Evolutionary conservation across 177 flowering plant genomes (phyloP), one percentile per base, ranked within the genome.

Genomic region (Vitis hybrid): DNA sequence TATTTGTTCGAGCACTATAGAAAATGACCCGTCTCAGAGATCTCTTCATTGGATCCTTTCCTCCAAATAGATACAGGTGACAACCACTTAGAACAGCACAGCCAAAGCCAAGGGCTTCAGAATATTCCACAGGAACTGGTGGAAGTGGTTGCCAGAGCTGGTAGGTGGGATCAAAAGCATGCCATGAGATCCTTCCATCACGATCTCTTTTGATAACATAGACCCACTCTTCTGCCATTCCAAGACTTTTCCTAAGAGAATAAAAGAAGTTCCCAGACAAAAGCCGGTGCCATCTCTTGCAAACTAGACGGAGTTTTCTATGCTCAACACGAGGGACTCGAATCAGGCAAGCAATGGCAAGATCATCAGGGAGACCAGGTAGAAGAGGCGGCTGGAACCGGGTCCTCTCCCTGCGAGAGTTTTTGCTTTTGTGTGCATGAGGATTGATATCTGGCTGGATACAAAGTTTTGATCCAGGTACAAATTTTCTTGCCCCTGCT

Each of bases 191-290:
- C 73, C 82, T 85, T 56, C 97, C 94, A 77, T 92, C 98, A 18
- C 97, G 94, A 62, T 95, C 98, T 78, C 98, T 77, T 83, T 91
- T 95, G 69, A 95, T 82, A 53, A 95, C 94, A 80, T 95, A 95
- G 14, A 95, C 90, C 98, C 98, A 95, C 76, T 95, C 98, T 74
- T 95, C 98, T 24, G 97, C 94, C 88, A 95, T 88, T 53, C 98
- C 97, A 31, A 90, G 88, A 65, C 79, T 89, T 73, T 84, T 92
- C 66, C 98, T 73, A 1, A 87, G 88, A 50, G 97, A 90, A 70
- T 92, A 95, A 73, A 87, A 95, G 86, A 79, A 95, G 77, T 91
- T 92, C 14, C 95, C 95, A 4, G 87, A 79, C 1, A 92, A 77
- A 68, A 95, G 95, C 28, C 91, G 88, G 63, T 81, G 83, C 98